Conservation (phyloP, 331 rosid species). For the Arachis monticola region DNA sequence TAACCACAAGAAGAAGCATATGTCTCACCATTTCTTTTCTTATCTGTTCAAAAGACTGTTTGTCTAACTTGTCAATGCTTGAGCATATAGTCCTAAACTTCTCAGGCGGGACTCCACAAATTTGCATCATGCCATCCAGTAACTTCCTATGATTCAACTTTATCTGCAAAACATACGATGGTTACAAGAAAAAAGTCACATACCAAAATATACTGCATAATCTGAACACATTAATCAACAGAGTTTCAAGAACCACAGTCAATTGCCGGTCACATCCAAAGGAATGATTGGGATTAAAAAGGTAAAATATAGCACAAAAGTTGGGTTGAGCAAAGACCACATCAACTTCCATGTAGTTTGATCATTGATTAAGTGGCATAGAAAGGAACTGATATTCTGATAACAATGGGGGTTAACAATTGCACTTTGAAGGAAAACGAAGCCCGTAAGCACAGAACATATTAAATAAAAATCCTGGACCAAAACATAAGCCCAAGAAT, state of each 20-base stretch:
- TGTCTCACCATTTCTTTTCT: slow-evolving; percentile 75
- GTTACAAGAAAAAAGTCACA: slow-evolving; percentile 1
- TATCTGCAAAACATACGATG: slow-evolving; percentile 57
- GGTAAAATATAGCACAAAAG: neutral
- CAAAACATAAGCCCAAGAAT: neutral
- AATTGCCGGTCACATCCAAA: too few relatives aligned
- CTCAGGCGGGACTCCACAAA: slow-evolving; percentile 89
- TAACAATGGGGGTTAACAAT: neutral
- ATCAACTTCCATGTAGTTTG: slow-evolving; percentile 11
- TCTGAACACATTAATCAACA: slow-evolving; percentile 12
- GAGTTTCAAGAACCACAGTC: slow-evolving; percentile 11
- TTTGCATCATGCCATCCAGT: slow-evolving; percentile 92
- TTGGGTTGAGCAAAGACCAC: slow-evolving; percentile 19
- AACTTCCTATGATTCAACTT: slow-evolving; percentile 86
- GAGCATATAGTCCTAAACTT: slow-evolving; percentile 97
- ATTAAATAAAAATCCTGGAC: neutral
- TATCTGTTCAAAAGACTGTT: slow-evolving; percentile 49
- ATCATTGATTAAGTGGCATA: neutral
- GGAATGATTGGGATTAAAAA: slow-evolving; percentile 20
- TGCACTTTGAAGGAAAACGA: slow-evolving; percentile 16
- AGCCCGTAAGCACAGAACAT: neutral
- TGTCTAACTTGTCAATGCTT: slow-evolving; percentile 92
- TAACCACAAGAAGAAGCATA: slow-evolving; percentile 20
- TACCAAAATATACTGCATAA: neutral
- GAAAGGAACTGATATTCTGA: neutral